Conservation (phyloP, 306 rosid species). For the Luffa aegyptiaca region DNA sequence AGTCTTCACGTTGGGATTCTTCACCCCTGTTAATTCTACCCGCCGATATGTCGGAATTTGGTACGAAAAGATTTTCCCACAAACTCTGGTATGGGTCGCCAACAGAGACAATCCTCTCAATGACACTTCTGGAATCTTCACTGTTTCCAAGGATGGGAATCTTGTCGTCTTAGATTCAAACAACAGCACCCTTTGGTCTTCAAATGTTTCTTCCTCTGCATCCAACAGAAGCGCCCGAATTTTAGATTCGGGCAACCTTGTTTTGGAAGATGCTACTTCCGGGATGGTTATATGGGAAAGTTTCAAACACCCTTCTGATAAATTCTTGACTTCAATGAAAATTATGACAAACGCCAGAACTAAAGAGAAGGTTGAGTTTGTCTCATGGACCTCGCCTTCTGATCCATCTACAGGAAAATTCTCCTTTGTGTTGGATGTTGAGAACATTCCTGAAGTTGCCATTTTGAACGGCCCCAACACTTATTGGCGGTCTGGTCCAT, state of each 20-base stretch:
- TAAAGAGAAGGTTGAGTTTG: neutral
- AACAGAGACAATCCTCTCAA: slow-evolving; percentile 7
- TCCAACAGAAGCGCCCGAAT: slow-evolving; percentile 14
- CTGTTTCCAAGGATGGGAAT: neutral
- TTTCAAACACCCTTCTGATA: slow-evolving; percentile 18
- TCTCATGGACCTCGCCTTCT: slow-evolving; percentile 23
- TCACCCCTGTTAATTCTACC: neutral
- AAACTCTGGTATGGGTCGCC: neutral
- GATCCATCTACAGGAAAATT: slow-evolving; percentile 24
- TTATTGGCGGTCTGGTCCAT: slow-evolving; percentile 25
- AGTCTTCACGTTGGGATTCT: slow-evolving; percentile 12
- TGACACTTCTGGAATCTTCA: slow-evolving; percentile 5
- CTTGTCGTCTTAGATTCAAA: slow-evolving; percentile 13
- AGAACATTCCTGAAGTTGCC: slow-evolving; percentile 10
- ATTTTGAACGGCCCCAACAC: slow-evolving; percentile 16
- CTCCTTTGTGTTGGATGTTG: slow-evolving; percentile 1
- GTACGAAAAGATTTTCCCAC: neutral
- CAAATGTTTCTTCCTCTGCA: slow-evolving; percentile 16
- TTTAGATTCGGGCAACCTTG: slow-evolving; percentile 20
- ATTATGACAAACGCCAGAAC: neutral
- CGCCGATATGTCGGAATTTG: slow-evolving; percentile 11
- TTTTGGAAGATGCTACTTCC: slow-evolving; percentile 8
- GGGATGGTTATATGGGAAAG: slow-evolving; percentile 26
- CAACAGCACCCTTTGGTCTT: slow-evolving; percentile 14
- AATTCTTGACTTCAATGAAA: slow-evolving; percentile 7